Evolutionary conservation across 768 basidiomycete genomes (phyloP).

Genomic region (Trametes cubensis): DNA sequence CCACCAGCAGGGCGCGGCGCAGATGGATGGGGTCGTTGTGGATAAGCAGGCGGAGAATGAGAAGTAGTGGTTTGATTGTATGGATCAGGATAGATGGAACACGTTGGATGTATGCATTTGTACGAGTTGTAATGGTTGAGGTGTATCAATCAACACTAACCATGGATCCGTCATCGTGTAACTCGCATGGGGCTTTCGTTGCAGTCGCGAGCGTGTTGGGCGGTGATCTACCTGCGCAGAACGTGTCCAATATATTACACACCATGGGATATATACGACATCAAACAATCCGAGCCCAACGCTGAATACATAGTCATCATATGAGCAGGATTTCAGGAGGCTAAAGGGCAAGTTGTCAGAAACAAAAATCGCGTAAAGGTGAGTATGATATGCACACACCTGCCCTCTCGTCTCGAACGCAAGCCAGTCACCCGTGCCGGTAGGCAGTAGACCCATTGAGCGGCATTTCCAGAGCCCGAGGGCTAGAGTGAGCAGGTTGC

Average conservation of each 20-base stretch:
- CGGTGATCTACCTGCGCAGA: no score
- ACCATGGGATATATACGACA: neutral
- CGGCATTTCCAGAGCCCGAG: constrained; percentile 94
- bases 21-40: constrained; percentile 20
- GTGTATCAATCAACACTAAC: no score
- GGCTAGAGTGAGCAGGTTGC: constrained; percentile 75
- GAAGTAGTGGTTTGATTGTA: neutral
- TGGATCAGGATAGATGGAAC: neutral
- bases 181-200: no score
- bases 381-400: constrained; percentile 21
- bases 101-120: neutral
- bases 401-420: constrained; percentile 83
- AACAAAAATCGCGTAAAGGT: neutral
- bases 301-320: neutral
- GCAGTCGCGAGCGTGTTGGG: no score
- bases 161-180: neutral
- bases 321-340: constrained; percentile 22
- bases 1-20: neutral
- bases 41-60: constrained; percentile 7
- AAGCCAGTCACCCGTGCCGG: constrained; percentile 92
- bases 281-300: neutral
- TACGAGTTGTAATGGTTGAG: no score
- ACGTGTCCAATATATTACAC: no score
- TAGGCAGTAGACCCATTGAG: constrained; percentile 88
- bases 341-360: neutral